These are phyloP conservation scores for Candida tropicalis DNA, from an alignment of 1,139 yeast species.

Conservation along the genomic window DNA sequence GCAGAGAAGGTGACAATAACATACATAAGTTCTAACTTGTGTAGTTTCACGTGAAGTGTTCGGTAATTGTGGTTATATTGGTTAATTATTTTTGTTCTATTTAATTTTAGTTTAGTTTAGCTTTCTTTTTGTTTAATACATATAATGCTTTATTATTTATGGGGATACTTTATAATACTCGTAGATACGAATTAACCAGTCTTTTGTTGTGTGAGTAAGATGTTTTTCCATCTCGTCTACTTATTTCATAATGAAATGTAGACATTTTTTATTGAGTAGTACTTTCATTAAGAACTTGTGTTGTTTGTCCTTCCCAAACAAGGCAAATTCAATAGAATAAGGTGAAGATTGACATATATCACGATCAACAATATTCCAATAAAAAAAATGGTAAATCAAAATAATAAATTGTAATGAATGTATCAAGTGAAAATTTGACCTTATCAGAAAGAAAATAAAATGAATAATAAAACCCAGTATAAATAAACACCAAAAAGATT, in stretches of 20 bases:
- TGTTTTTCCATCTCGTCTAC: too few species aligned
- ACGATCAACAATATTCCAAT: background rate
- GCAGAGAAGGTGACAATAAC: constrained; percentile 6
- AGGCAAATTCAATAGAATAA: background rate
- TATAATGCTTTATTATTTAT: background rate
- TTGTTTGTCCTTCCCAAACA: background rate
- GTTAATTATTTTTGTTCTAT: too few species aligned
- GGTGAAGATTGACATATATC: background rate
- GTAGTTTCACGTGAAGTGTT: constrained; percentile 2
- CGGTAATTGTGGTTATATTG: background rate
- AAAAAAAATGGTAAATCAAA: background rate
- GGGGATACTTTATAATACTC: background rate
- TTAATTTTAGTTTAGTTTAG: background rate
- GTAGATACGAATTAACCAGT: background rate
- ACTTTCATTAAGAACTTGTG: background rate
- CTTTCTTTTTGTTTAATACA: background rate
- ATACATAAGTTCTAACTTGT: background rate
- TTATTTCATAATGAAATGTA: background rate
- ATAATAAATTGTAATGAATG: background rate
- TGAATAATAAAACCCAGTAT: too few species aligned
- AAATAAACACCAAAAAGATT: background rate
- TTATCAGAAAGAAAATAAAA: background rate
- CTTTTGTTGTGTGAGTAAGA: too few species aligned
- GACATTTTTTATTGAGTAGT: background rate
- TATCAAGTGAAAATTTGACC: background rate